phyloP scores from a whole-genome alignment of 345 rosid species.

The Eucalyptus tenuipes region DNA sequence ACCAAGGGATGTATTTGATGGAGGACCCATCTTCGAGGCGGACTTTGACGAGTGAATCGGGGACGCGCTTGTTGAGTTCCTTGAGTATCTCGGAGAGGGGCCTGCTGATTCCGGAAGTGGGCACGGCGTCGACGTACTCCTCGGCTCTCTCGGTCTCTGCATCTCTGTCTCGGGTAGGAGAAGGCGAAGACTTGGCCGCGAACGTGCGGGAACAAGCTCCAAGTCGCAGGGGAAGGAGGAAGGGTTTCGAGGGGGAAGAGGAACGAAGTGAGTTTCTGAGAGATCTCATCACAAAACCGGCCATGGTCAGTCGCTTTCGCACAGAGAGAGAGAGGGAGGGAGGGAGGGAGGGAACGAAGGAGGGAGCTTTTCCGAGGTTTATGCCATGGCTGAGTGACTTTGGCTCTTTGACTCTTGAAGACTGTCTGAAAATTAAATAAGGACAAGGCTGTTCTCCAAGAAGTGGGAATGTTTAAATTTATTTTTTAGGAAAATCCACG shows the following conservation, averaged over 20 bases:
- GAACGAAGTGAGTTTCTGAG: not conserved
- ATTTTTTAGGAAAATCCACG: not conserved
- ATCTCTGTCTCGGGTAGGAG: not conserved
- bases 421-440: not conserved
- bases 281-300: not conserved
- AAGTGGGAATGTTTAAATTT: not conserved
- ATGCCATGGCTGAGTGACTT: not conserved
- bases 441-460: not conserved
- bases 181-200: not conserved
- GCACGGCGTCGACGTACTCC: constrained; percentile 18
- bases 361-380: not conserved
- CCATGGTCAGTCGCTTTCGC: not conserved
- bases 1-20: constrained; percentile 79
- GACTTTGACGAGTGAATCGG: constrained; percentile 39
- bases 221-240: not conserved
- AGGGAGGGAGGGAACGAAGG: not conserved
- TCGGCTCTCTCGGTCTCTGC: not conserved
- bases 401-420: not conserved
- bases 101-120: constrained; percentile 58
- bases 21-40: constrained; percentile 52
- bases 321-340: not conserved
- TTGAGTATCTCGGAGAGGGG: constrained; percentile 62
- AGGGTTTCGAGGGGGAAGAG: not conserved
- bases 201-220: not conserved
- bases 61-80: constrained; percentile 73